Percentiles rank a stretch among this genome's conserved stretches.
Conservation (phyloP, 2,329 filamentous ascomycete genomes). For the Exophiala sideris region DNA sequence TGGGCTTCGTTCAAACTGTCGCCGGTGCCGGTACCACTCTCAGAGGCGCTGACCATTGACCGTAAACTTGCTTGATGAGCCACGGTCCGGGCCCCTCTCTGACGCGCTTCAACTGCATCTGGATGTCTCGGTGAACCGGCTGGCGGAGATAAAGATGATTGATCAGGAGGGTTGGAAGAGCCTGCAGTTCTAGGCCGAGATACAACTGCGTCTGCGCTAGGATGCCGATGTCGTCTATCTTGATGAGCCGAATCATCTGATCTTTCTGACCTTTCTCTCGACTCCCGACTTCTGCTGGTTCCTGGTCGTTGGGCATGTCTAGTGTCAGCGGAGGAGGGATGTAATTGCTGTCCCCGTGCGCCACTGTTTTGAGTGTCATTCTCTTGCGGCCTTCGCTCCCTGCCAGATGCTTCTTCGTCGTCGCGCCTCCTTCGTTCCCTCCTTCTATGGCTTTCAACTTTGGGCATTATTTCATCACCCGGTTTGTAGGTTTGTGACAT, state of each 20-base stretch:
- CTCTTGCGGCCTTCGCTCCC: slow-evolving; percentile 66
- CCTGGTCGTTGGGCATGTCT: slow-evolving; percentile 7
- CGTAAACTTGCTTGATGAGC: slow-evolving; percentile 88
- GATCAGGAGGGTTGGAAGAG: slow-evolving; percentile 18
- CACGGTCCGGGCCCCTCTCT: slow-evolving; percentile 55
- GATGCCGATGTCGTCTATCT: slow-evolving; percentile 11
- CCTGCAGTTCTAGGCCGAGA: slow-evolving; percentile 27
- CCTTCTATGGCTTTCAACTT: slow-evolving; percentile 52
- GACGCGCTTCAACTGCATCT: slow-evolving; percentile 32
- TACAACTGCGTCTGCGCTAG: slow-evolving; percentile 5
- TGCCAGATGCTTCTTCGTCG: slow-evolving; percentile 48
- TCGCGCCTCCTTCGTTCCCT: slow-evolving; percentile 42
- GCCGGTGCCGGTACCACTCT: slow-evolving; percentile 46
- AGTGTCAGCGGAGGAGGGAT: slow-evolving; percentile 18
- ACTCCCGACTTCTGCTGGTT: slow-evolving; percentile 38
- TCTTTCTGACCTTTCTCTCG: slow-evolving; percentile 39
- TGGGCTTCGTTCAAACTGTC: slow-evolving; percentile 78
- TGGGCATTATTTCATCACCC: slow-evolving; percentile 76
- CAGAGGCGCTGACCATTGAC: slow-evolving; percentile 76
- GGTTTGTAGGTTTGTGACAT: slow-evolving; percentile 73
- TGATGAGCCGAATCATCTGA: slow-evolving; percentile 22
- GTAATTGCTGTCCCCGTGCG: slow-evolving; percentile 31
- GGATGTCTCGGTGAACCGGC: slow-evolving; percentile 26
- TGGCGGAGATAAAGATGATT: slow-evolving; percentile 18
- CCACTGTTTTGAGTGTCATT: slow-evolving; percentile 67